phyloP scores from a whole-genome alignment of 495 filamentous ascomycete genomes.

The Neurospora sp. region DNA sequence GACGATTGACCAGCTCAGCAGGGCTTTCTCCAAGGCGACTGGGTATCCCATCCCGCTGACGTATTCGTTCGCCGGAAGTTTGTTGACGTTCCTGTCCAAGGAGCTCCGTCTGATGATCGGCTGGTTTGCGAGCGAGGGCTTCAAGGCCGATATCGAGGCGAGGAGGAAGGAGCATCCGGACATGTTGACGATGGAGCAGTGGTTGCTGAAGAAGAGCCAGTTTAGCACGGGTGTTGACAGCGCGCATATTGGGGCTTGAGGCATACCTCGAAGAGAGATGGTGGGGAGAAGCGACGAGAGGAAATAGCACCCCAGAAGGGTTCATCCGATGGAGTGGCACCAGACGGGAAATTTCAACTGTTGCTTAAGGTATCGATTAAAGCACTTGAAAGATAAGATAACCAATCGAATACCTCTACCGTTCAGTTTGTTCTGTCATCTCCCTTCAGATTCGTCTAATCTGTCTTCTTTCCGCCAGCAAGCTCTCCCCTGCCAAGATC shows the following conservation, averaged over 20 bases:
- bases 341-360: too few species aligned
- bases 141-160: conserved; percentile 30
- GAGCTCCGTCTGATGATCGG: conserved; percentile 35
- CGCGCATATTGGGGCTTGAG: background rate
- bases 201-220: conserved; percentile 28
- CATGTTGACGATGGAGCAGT: conserved; percentile 32
- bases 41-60: conserved; percentile 28
- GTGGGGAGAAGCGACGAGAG: too few species aligned
- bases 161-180: conserved; percentile 26
- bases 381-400: too few species aligned
- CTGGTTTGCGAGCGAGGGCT: conserved; percentile 38
- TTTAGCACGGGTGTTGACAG: conserved; percentile 17
- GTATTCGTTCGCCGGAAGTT: conserved; percentile 29
- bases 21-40: conserved; percentile 27
- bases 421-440: too few species aligned
- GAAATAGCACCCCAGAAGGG: too few species aligned
- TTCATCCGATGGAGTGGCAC: too few species aligned
- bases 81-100: conserved; percentile 26
- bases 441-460: background rate
- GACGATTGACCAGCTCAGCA: conserved; percentile 28
- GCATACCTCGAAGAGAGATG: background rate
- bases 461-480: background rate
- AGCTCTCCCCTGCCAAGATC: background rate
- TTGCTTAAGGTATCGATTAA: too few species aligned
- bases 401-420: too few species aligned